These are phyloP conservation scores for Vaccinium vitisidaea DNA, from an alignment of 148 eudicot genomes.

Conservation along the genomic window DNA sequence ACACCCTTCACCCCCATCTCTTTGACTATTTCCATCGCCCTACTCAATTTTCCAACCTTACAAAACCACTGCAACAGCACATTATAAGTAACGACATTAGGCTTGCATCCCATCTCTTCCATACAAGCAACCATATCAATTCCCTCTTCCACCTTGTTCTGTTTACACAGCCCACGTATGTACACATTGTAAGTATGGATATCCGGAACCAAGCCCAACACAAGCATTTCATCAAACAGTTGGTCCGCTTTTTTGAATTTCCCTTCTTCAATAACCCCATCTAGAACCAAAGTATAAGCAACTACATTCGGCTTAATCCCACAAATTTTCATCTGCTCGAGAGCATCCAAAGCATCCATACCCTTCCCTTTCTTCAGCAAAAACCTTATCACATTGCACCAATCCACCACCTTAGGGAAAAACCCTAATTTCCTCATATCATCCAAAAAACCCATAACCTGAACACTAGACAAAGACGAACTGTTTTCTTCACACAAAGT, in stretches of 20 bases:
- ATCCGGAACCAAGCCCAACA: conserved; percentile 62
- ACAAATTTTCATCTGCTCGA: conserved; percentile 49
- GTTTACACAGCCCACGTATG: conserved; percentile 47
- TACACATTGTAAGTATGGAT: conserved; percentile 52
- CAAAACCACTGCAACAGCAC: conserved; percentile 37
- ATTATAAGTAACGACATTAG: conserved; percentile 40
- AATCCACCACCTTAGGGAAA: conserved; percentile 41
- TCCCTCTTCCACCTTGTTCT: conserved; percentile 46
- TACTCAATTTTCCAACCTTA: conserved; percentile 30
- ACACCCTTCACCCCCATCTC: conserved; percentile 37
- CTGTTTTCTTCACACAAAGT: conserved; percentile 32
- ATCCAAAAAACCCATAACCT: conserved; percentile 36
- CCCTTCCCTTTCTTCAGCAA: conserved; percentile 41
- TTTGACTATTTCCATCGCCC: conserved; percentile 33
- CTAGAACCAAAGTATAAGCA: conserved; percentile 48
- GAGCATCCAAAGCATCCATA: conserved; percentile 38
- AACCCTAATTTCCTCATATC: conserved; percentile 43
- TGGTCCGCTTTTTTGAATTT: conserved; percentile 42
- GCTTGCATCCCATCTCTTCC: conserved; percentile 56
- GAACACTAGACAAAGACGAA: conserved; percentile 19
- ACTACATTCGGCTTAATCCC: conserved; percentile 43
- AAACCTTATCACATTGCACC: conserved; percentile 45
- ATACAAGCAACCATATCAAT: conserved; percentile 40
- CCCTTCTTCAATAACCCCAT: conserved; percentile 35
- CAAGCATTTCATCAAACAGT: conserved; percentile 62